phyloP scores from a whole-genome alignment of 2,329 filamentous ascomycete species.

The Cladophialophora yegresii region DNA sequence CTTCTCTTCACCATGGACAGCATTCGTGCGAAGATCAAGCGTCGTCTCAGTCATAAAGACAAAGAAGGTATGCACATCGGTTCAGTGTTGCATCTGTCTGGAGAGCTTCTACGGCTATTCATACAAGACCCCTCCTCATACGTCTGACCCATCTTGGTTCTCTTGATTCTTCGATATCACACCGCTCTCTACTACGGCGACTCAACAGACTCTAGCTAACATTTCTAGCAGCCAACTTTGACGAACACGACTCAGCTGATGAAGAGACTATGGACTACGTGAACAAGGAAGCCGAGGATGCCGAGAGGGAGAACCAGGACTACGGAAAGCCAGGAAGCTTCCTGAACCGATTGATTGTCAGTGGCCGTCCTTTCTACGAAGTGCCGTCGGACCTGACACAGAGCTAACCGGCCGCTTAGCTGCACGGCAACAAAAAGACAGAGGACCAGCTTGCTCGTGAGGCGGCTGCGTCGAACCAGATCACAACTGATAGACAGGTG shows the following conservation, averaged over 20 bases:
- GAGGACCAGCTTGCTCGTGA: slow-evolving; percentile 32
- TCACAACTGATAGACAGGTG: slow-evolving; percentile 18
- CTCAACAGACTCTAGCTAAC: neutral
- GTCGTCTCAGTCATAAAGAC: slow-evolving; percentile 36
- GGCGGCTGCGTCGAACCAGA: slow-evolving; percentile 22
- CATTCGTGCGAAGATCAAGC: slow-evolving; percentile 35
- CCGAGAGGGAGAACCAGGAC: slow-evolving; percentile 32
- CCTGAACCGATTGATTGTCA: slow-evolving; percentile 34
- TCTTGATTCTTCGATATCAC: neutral
- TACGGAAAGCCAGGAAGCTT: slow-evolving; percentile 33
- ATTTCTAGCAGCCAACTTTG: slow-evolving; percentile 28
- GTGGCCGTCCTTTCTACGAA: neutral
- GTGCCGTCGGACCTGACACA: neutral
- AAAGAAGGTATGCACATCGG: slow-evolving; percentile 27
- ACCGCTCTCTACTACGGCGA: neutral
- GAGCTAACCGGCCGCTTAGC: neutral
- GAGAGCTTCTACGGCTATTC: neutral
- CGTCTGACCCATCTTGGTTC: neutral
- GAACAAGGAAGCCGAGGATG: slow-evolving; percentile 34
- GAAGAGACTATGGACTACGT: slow-evolving; percentile 34
- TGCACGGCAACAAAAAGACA: slow-evolving; percentile 37
- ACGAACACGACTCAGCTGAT: slow-evolving; percentile 34
- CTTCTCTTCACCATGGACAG: slow-evolving; percentile 22
- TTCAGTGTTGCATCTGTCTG: neutral
- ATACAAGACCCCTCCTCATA: neutral